phyloP scores from a whole-genome alignment of 306 rosid genomes.

The Pyrus pyrifolia region DNA sequence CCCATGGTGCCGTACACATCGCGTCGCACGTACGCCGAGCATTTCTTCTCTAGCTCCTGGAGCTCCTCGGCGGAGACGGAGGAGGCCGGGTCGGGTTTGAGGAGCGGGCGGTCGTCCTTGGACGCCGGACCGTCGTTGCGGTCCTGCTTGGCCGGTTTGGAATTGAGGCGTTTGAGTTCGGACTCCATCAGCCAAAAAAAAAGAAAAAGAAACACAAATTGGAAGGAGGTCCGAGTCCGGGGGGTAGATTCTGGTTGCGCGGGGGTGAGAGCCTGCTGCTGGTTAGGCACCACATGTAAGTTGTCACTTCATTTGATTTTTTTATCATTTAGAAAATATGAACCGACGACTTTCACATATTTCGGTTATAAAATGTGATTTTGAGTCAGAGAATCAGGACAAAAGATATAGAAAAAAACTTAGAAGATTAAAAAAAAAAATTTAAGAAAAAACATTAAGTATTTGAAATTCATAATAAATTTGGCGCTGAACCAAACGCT shows the following conservation, averaged over 20 bases:
- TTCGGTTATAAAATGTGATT: no score
- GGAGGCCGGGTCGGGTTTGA: conserved; percentile 40
- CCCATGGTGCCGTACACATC: conserved; percentile 93
- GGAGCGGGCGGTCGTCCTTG: conserved; percentile 71
- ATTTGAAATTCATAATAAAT: accelerated
- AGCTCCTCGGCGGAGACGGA: conserved; percentile 22
- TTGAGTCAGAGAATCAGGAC: no score
- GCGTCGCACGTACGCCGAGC: conserved; percentile 59
- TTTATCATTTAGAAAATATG: neutral
- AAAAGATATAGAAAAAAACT: accelerated
- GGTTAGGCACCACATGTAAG: no score
- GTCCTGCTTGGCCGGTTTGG: conserved; percentile 25
- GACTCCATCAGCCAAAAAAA: conserved; percentile 24
- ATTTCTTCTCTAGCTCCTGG: conserved; percentile 71
- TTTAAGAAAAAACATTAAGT: neutral
- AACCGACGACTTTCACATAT: accelerated
- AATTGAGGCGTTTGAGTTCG: conserved; percentile 62
- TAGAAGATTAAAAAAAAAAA: neutral
- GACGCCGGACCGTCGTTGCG: conserved; percentile 7
- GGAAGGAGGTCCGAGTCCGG: neutral
- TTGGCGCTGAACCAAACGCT: accelerated
- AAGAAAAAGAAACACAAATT: neutral
- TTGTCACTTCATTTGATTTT: neutral
- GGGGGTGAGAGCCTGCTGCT: no score
- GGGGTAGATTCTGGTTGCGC: neutral